phyloP scores from a whole-genome alignment of 108 stramenopile genomes.

The Pseudonitzschia multiseries region DNA sequence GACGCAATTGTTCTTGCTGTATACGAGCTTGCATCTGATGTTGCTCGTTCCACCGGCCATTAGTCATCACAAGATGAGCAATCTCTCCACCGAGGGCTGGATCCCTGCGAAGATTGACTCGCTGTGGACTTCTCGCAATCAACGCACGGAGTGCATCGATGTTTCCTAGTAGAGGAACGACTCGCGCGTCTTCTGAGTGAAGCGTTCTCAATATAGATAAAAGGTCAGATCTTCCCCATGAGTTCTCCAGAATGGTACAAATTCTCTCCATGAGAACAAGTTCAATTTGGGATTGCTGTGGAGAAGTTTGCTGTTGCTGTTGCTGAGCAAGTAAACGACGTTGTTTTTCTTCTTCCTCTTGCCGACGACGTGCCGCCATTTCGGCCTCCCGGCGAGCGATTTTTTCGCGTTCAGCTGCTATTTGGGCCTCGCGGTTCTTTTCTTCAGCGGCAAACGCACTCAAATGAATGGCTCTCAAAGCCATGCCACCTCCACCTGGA shows the following conservation, averaged over 20 bases:
- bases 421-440: constrained; percentile 19
- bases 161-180: constrained; percentile 68
- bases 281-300: constrained; percentile 82
- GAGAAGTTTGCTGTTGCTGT: constrained; percentile 48
- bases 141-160: constrained; percentile 76
- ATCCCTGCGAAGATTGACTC: constrained; percentile 67
- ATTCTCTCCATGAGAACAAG: constrained; percentile 85
- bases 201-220: constrained; percentile 74
- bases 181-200: constrained; percentile 81
- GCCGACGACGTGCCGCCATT: constrained; percentile 47
- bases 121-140: constrained; percentile 65
- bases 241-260: constrained; percentile 76
- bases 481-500: constrained; percentile 41
- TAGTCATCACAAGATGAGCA: constrained; percentile 69
- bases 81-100: constrained; percentile 72
- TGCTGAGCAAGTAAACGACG: constrained; percentile 42
- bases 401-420: constrained; percentile 35
- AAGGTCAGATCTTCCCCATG: constrained; percentile 86
- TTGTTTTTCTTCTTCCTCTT: constrained; percentile 62
- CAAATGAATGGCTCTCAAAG: constrained; percentile 25
- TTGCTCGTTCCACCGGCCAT: constrained; percentile 73
- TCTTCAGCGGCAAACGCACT: constrained; percentile 17
- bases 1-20: constrained; percentile 66
- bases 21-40: constrained; percentile 45
- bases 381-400: constrained; percentile 56